A percentile compares a stretch with the other conserved stretches of the same genome.
phyloP scores from a whole-genome alignment of 495 filamentous ascomycete species.

The Astrothelium subdiscretum region DNA sequence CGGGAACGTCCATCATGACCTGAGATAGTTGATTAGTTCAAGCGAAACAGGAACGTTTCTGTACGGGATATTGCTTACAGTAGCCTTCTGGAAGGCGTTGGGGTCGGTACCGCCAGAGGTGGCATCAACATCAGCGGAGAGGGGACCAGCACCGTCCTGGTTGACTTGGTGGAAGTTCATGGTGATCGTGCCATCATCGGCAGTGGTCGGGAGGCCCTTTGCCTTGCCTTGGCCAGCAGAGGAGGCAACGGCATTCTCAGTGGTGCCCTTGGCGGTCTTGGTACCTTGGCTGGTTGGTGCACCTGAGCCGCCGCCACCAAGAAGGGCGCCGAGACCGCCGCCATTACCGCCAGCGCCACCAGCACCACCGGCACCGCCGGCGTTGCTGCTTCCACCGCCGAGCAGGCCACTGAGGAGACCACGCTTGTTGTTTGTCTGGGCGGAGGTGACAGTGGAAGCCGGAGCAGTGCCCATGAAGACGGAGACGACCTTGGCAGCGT shows the following conservation, averaged over 20 bases:
- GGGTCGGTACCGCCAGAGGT: slow-evolving; percentile 45
- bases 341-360: slow-evolving; percentile 7
- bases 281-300: slow-evolving; percentile 13
- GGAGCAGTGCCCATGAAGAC: slow-evolving; percentile 23
- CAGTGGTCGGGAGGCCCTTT: slow-evolving; percentile 40
- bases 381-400: slow-evolving; percentile 8
- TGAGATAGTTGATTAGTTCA: slow-evolving; percentile 5
- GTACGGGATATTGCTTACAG: not conserved
- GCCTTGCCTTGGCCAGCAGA: slow-evolving; percentile 19
- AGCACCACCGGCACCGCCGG: slow-evolving; percentile 1
- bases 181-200: slow-evolving; percentile 39
- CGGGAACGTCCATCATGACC: slow-evolving; percentile 48
- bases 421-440: slow-evolving; percentile 12
- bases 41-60: not conserved
- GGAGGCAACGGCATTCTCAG: slow-evolving; percentile 17
- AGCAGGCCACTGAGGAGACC: slow-evolving; percentile 9
- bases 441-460: not conserved
- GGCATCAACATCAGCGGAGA: slow-evolving; percentile 27
- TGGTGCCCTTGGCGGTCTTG: slow-evolving; percentile 16
- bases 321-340: not conserved
- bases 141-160: slow-evolving; percentile 31
- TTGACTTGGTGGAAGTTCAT: slow-evolving; percentile 34
- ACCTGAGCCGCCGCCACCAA: not conserved
- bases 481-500: slow-evolving; percentile 28
- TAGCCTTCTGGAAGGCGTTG: slow-evolving; percentile 40